These are phyloP conservation scores for Lactarius vividus DNA, from an alignment of 768 basidiomycete genomes.

Conservation along the genomic window DNA sequence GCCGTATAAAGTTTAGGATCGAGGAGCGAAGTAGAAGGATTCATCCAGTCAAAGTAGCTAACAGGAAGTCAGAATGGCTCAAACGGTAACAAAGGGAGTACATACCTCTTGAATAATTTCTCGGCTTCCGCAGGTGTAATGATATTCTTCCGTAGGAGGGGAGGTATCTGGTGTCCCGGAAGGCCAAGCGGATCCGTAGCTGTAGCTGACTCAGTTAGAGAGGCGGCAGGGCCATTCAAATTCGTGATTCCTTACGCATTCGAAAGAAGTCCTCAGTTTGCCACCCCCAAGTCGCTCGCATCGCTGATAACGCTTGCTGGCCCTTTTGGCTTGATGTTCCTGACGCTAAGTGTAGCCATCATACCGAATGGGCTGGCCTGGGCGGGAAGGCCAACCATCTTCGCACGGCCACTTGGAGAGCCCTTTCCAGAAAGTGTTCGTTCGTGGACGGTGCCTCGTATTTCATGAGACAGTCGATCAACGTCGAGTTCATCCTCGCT, in stretches of 20 bases:
- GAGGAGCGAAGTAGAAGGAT: conserved; percentile 74
- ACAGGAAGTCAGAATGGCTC: conserved; percentile 6
- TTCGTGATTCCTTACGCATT: conserved; percentile 31
- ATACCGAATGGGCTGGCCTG: conserved; percentile 71
- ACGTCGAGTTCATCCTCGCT: conserved; percentile 37
- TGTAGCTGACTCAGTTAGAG: conserved; percentile 1
- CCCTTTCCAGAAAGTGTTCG: conserved; percentile 28
- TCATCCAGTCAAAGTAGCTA: conserved; percentile 64
- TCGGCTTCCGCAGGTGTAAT: conserved; percentile 28
- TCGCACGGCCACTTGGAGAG: conserved; percentile 37
- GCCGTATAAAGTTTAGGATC: conserved; percentile 86
- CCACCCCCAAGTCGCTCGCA: conserved; percentile 44
- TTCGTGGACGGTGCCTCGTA: conserved; percentile 38
- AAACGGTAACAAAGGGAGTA: background rate
- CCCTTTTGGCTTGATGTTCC: conserved; percentile 33
- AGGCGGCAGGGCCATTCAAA: background rate
- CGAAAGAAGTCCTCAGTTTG: conserved; percentile 66
- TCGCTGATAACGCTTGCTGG: conserved; percentile 29
- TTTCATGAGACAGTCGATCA: conserved; percentile 34
- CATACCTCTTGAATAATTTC: conserved; percentile 26
- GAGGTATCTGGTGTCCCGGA: conserved; percentile 22
- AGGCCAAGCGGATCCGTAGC: conserved; percentile 20
- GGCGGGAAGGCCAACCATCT: conserved; percentile 56
- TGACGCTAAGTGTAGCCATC: conserved; percentile 62
- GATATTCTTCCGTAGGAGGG: conserved; percentile 25